These are phyloP conservation scores for Psidium guajava DNA, from an alignment of 345 rosid species.

Conservation along the genomic window DNA sequence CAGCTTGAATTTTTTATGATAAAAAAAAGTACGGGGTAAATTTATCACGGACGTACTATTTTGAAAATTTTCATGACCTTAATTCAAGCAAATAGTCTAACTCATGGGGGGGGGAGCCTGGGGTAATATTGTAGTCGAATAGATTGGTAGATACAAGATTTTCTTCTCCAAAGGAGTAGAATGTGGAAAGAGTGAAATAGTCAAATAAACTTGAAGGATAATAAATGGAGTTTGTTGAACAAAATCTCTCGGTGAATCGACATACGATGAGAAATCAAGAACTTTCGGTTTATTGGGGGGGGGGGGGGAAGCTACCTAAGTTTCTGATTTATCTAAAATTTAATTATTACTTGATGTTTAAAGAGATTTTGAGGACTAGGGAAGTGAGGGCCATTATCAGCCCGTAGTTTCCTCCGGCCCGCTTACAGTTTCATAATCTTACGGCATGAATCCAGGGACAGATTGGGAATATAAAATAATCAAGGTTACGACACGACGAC, in stretches of 20 bases:
- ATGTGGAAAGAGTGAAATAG: neutral
- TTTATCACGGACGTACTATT: too few species aligned
- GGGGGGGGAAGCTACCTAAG: neutral
- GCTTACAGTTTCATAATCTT: neutral
- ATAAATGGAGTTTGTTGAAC: neutral
- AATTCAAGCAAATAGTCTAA: too few species aligned
- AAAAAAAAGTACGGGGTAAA: too few species aligned
- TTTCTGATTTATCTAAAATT: neutral
- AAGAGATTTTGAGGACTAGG: neutral
- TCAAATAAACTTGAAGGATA: neutral
- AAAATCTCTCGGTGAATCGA: neutral
- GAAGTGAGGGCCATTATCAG: neutral
- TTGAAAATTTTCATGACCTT: too few species aligned
- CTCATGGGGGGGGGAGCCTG: too few species aligned
- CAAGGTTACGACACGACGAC: neutral
- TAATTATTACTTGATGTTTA: neutral
- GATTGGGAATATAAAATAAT: neutral
- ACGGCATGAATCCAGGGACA: neutral
- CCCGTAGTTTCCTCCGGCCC: neutral
- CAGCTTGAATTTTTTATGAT: too few species aligned
- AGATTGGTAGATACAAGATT: neutral
- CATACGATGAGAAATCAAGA: neutral
- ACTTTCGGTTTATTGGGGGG: neutral
- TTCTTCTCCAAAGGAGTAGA: neutral
- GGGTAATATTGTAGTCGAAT: neutral